Base-by-base conservation (phyloP, 2,329 filamentous ascomycete genomes). In the Colletotrichum tofieldiae region DNA sequence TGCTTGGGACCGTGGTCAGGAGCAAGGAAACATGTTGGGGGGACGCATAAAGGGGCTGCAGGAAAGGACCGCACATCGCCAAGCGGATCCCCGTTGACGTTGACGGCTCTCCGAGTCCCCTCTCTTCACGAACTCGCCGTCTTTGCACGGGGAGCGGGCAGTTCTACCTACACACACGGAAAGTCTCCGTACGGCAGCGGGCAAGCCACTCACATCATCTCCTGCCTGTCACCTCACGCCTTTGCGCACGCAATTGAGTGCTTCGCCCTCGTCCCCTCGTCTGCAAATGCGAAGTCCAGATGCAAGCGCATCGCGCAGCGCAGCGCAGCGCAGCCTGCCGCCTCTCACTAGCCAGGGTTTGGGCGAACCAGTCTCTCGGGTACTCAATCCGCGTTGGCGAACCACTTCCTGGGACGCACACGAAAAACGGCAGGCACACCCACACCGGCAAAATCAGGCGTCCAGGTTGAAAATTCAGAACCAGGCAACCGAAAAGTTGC, bases 1-100 rank as follows among this genome's bases (percentile, higher is more conserved):
- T 72, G 59, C 65, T 63, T 60, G 65, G 14, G 63, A 39, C 35
- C 54, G 52, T 35, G 39, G 29, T 55, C 37, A 56, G 49, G 56
- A 41, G 23, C 14, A n/a, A n/a, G 37, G 54, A 56, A 67, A 67
- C 56, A 47, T 35, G 56, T 49, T 62, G 18, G 39, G 37, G 32
- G 20, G 32, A 55, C 37, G 65, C 61, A 64, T 58, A 54, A 29
- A 29, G 61, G 49, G 47, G 37, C 65, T 60, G 65, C 69, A 69
- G 59, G 51, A 69, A 72, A 72, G 69, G 66, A 72, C 69, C 56
- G 45, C 59, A 54, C 69, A 69, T 65, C 65, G 69, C 69, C 65
- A 72, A 72, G 69, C 7, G 54, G 18, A n/a, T 20, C 58, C 58
- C 43, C 37, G 23, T 63, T 41, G 51, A 52, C 58, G 65, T 37